Conservation (phyloP, 2,329 filamentous ascomycete genomes). For the Aureobasidium melanogenum region DNA sequence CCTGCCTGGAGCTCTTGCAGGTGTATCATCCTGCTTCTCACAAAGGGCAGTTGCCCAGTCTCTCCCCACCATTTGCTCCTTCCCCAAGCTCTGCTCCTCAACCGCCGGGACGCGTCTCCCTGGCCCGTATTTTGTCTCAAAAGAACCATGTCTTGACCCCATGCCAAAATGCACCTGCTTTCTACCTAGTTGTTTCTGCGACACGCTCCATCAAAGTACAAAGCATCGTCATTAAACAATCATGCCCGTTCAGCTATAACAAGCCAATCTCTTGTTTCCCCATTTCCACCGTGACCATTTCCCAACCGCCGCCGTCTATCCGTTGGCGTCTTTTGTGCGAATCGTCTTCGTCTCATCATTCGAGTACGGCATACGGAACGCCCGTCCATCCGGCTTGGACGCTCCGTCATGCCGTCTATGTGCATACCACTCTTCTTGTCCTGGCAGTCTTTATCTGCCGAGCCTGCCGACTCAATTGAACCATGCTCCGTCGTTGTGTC, state of each 20-base stretch:
- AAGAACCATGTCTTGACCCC: neutral
- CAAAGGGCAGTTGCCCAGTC: neutral
- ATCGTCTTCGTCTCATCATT: neutral
- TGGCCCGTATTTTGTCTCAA: neutral
- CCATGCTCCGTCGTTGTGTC: neutral
- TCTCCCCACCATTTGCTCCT: slow-evolving; percentile 1
- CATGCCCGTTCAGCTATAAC: neutral
- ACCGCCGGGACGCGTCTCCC: neutral
- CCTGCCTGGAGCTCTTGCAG: neutral
- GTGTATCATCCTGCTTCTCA: neutral
- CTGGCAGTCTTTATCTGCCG: neutral
- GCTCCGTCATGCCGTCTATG: neutral
- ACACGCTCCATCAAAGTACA: slow-evolving; percentile 1
- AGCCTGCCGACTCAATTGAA: neutral
- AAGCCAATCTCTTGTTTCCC: slow-evolving; percentile 8
- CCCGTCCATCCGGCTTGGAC: neutral
- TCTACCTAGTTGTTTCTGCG: neutral
- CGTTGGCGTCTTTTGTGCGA: slow-evolving; percentile 3
- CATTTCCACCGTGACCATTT: slow-evolving; percentile 2
- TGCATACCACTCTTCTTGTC: neutral
- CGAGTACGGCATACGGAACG: neutral
- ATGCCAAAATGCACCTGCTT: neutral
- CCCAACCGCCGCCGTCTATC: slow-evolving; percentile 1
- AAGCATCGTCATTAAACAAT: neutral
- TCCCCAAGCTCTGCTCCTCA: slow-evolving; percentile 4